These are phyloP conservation scores for Heracleum sosnowskyi DNA, from an alignment of 129 eudicot genomes.

Conservation along the genomic window DNA sequence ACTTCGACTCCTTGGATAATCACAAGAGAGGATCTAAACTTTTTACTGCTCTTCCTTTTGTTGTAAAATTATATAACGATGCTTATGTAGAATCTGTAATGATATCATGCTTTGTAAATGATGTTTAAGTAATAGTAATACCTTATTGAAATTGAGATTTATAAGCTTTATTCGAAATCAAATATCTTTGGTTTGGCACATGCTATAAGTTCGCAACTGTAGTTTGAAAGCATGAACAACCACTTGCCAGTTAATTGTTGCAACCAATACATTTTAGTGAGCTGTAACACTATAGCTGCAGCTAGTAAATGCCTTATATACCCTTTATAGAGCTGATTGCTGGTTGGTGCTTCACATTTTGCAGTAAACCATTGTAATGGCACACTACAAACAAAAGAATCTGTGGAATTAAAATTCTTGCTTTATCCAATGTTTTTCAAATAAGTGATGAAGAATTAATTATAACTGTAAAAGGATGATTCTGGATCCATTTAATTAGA, in stretches of 20 bases:
- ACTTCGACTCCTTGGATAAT: background rate
- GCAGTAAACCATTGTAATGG: background rate
- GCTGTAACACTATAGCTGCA: background rate
- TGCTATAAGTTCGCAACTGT: background rate
- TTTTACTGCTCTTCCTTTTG: background rate
- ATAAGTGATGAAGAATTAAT: too few species aligned
- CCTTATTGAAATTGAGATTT: too few species aligned
- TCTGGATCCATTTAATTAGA: background rate
- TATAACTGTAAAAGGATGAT: background rate
- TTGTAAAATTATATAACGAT: background rate
- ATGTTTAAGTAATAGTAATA: too few species aligned
- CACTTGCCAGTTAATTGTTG: background rate
- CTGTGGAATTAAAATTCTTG: background rate
- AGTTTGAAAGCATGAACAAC: background rate
- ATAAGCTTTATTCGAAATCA: too few species aligned
- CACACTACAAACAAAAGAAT: background rate
- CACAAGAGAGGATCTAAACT: background rate
- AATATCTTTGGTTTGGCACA: background rate
- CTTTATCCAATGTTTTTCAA: background rate
- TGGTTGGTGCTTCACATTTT: background rate
- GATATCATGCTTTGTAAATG: too few species aligned
- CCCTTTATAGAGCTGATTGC: too few species aligned
- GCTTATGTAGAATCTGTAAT: background rate
- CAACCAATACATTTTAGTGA: background rate
- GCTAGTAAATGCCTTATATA: background rate